phyloP scores from a whole-genome alignment of 1,284 basidiomycete genomes.

The Megacollybia platyphylla region DNA sequence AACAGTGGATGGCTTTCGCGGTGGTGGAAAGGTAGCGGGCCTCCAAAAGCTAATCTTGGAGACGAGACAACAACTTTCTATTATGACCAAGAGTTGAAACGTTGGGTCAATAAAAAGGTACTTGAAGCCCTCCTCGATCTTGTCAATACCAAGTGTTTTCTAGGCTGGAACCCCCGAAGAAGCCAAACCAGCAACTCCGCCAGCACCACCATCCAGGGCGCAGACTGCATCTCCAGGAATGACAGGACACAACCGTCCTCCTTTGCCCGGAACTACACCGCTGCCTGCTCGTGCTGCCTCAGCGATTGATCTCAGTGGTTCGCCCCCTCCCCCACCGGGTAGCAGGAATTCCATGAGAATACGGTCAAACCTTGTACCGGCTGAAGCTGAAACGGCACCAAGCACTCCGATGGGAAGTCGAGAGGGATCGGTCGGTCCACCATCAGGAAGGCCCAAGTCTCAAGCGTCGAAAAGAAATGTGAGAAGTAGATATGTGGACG shows the following conservation, averaged over 20 bases:
- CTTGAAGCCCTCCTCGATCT: conserved; percentile 2
- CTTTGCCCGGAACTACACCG: conserved; percentile 17
- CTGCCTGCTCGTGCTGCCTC: conserved; percentile 48
- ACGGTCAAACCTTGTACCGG: conserved; percentile 55
- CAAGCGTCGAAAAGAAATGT: conserved; percentile 61
- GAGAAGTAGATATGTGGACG: conserved; percentile 76
- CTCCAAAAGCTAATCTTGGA: conserved; percentile 85
- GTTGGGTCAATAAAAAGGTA: conserved; percentile 88
- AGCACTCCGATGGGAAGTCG: conserved; percentile 28
- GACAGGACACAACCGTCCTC: conserved; percentile 19
- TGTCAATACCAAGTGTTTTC: conserved; percentile 1
- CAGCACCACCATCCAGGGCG: conserved; percentile 61
- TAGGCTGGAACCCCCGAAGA: conserved; percentile 43
- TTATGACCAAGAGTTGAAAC: conserved; percentile 89
- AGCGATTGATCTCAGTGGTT: conserved; percentile 38
- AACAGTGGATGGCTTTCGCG: conserved; percentile 63
- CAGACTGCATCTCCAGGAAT: conserved; percentile 71
- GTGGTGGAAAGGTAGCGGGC: conserved; percentile 58
- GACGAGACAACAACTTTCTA: conserved; percentile 80
- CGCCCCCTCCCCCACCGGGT: conserved; percentile 24
- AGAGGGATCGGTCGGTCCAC: conserved; percentile 21
- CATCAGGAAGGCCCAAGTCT: conserved; percentile 46
- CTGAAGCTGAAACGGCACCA: conserved; percentile 23
- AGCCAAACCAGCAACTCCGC: conserved; percentile 34
- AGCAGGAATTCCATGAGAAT: conserved; percentile 39